These are phyloP conservation scores for Fusarium globosum DNA, from an alignment of 2,329 filamentous ascomycete genomes.

Conservation along the genomic window DNA sequence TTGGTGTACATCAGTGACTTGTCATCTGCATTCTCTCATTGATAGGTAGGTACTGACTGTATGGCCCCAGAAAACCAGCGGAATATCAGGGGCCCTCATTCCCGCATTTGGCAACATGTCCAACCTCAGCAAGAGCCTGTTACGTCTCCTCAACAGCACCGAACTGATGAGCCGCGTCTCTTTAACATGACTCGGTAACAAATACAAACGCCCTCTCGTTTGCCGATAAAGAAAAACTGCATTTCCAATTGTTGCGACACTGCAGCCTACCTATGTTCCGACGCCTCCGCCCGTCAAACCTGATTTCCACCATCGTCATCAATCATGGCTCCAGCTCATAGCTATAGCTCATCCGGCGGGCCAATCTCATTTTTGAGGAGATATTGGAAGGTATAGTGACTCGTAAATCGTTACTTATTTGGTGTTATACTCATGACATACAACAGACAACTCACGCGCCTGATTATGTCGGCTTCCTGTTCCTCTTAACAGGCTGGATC, in stretches of 20 bases:
- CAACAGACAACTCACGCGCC: conserved; percentile 81
- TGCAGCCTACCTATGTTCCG: conserved; percentile 19
- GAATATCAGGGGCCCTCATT: conserved; percentile 11
- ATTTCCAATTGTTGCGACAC: background rate
- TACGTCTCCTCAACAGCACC: conserved; percentile 8
- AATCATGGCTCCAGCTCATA: conserved; percentile 44
- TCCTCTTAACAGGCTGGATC: conserved; percentile 76
- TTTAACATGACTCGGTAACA: background rate
- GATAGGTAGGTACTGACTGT: background rate
- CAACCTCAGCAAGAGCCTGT: conserved; percentile 18
- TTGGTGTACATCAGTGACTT: too few relatives aligned
- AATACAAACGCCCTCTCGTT: background rate
- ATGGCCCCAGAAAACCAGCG: conserved; percentile 21
- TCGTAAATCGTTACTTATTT: too few relatives aligned
- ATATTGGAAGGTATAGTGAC: conserved; percentile 59
- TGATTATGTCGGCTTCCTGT: conserved; percentile 83
- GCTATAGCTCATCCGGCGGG: conserved; percentile 27
- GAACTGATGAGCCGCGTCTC: background rate
- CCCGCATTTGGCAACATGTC: conserved; percentile 11
- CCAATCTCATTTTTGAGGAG: conserved; percentile 50
- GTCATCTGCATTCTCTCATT: background rate
- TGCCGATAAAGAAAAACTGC: too few relatives aligned
- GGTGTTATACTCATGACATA: background rate
- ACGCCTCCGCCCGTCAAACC: conserved; percentile 10
- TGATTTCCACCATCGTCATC: background rate